These are phyloP conservation scores for Tephrocybe sp. DNA, from an alignment of 768 basidiomycete genomes.

Conservation along the genomic window DNA sequence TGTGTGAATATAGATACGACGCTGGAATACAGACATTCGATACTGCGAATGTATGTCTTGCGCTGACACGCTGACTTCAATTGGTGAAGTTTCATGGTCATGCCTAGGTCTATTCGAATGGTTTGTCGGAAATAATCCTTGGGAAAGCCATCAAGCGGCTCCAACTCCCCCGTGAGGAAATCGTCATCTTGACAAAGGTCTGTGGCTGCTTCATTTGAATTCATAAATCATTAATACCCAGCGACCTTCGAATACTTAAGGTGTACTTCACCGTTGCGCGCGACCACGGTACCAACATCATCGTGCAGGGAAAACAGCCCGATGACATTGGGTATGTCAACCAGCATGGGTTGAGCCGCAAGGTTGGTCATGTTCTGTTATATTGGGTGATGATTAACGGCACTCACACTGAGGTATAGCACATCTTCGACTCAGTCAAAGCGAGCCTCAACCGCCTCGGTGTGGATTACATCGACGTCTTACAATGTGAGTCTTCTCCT, in stretches of 20 bases:
- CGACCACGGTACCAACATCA: slow-evolving; percentile 14
- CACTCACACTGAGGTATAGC: slow-evolving; percentile 36
- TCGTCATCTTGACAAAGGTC: slow-evolving; percentile 80
- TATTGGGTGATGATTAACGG: neutral
- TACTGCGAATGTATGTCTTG: slow-evolving; percentile 35
- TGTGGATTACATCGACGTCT: slow-evolving; percentile 73
- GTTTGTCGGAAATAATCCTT: slow-evolving; percentile 62
- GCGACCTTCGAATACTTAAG: slow-evolving; percentile 25
- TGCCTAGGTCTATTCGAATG: slow-evolving; percentile 61
- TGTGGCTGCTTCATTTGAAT: too few species aligned
- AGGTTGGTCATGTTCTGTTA: slow-evolving; percentile 8
- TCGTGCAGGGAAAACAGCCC: slow-evolving; percentile 15
- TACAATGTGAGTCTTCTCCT: slow-evolving; percentile 50
- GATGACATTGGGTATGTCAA: slow-evolving; percentile 55
- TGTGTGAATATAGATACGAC: slow-evolving; percentile 50
- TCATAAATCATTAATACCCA: too few species aligned
- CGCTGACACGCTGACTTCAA: neutral
- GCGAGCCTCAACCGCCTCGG: slow-evolving; percentile 65
- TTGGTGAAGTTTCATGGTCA: neutral
- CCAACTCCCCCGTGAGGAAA: slow-evolving; percentile 65
- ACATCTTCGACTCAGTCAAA: slow-evolving; percentile 72
- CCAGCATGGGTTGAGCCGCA: slow-evolving; percentile 42
- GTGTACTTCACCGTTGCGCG: slow-evolving; percentile 32
- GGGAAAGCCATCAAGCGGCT: slow-evolving; percentile 72
- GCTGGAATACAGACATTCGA: slow-evolving; percentile 67